Evolutionary conservation across 805 yeast species (phyloP), one percentile per base, ranked within the genome.

Genomic region (Spathaspora passalidarum): DNA sequence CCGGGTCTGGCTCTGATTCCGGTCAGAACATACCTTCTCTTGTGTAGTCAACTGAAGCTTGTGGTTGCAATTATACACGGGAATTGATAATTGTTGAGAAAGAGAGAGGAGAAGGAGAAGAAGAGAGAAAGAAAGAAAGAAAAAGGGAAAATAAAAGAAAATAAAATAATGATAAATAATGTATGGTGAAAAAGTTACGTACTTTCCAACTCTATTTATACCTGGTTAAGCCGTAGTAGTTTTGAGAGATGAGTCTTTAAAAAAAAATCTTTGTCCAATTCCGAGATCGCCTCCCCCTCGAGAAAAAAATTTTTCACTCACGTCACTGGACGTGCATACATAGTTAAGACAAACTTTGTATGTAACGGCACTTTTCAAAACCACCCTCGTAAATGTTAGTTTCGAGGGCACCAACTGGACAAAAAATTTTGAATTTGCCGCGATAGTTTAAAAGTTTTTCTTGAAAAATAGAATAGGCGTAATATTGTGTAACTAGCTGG

Each of bases 101-200:
- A 59, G 69, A 70, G 69, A 70, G 72, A 29, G 66, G 66, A 60
- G 65, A 59, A 65, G 59, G 51, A 46, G 52, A 49, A 42, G 46
- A 38, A 38, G 38, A 49, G 48, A 47, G 51, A 43, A 47, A 46
- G 43, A 54, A 50, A 51, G 48, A 44, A 26, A 48, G 49, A 47
- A 45, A 39, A 20, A 40, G 34, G 25, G 29, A 14, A 43, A 44
- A 45, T 23, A 45, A 37, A 45, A 35, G n/a, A 42, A 45, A 21
- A 23, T 16, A 35, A 26, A 32, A 36, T 38, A 42, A 46, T 42
- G 41, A 45, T 34, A 22, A 45, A 46, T 40, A 32, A 32, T 21
- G 22, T 14, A 13, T 19, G 40, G 13, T 39, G 42, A 20, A 29
- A 29, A 36, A 20, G 19, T 17, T 16, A 36, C 25, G 39, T 36